Conservation (phyloP, 2,329 filamentous ascomycete genomes). For the Hypoxylon sp. region DNA sequence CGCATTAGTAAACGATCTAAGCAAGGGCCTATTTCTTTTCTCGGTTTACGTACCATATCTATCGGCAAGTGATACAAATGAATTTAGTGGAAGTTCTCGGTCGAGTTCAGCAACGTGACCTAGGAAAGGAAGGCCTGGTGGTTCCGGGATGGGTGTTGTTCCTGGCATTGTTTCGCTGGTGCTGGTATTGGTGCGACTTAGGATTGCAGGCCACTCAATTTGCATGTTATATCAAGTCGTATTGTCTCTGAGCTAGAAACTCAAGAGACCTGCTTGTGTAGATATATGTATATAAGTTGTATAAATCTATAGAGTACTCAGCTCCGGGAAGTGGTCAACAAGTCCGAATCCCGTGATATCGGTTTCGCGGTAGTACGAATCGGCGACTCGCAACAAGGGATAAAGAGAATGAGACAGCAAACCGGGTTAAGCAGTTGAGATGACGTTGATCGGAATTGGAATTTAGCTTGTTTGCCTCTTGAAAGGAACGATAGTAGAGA, state of each 20-base stretch:
- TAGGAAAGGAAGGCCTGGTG: conserved; percentile 73
- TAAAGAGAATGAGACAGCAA: not conserved
- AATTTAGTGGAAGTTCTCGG: conserved; percentile 67
- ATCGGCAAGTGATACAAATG: conserved; percentile 71
- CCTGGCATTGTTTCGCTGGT: conserved; percentile 39
- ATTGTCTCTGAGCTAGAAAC: conserved; percentile 28
- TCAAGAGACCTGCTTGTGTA: conserved; percentile 20
- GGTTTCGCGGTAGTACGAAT: not conserved
- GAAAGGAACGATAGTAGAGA: not conserved
- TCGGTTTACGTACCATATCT: conserved; percentile 69
- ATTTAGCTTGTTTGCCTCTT: not conserved
- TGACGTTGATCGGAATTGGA: conserved; percentile 8
- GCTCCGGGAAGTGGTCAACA: conserved; percentile 5
- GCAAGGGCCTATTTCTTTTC: conserved; percentile 15
- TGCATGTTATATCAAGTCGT: conserved; percentile 26
- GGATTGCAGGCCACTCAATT: conserved; percentile 41
- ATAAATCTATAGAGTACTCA: conserved; percentile 3
- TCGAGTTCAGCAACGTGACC: conserved; percentile 77
- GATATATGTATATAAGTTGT: conserved; percentile 13
- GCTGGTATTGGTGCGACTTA: conserved; percentile 18
- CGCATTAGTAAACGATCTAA: conserved; percentile 35
- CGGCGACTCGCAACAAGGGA: conserved; percentile 8
- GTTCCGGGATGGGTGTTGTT: conserved; percentile 71
- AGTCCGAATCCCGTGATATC: conserved; percentile 31
- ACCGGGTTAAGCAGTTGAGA: conserved; percentile 12